Evolutionary conservation across 2,329 filamentous ascomycete species (phyloP).

Genomic region (Neocucurbitaria cava): DNA sequence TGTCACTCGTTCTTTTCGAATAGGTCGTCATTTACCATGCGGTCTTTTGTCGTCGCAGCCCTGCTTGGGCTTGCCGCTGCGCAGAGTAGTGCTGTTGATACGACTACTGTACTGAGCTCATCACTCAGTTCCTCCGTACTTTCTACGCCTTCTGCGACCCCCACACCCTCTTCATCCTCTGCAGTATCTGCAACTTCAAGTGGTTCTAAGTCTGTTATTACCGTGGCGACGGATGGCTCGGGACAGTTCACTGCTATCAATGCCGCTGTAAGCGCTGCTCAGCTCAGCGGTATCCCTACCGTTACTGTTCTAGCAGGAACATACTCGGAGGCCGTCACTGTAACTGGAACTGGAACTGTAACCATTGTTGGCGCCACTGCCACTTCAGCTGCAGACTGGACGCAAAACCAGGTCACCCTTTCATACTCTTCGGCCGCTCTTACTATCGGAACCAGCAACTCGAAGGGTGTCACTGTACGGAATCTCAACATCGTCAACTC

Average conservation of each 20-base stretch:
- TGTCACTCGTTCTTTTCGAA: conserved; percentile 1
- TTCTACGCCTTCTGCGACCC: neutral
- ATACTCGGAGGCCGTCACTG: conserved; percentile 53
- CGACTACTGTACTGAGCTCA: neutral
- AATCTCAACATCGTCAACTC: conserved; percentile 52
- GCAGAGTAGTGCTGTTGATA: conserved; percentile 18
- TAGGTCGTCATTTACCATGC: conserved; percentile 19
- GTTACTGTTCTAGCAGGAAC: conserved; percentile 55
- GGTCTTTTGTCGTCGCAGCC: conserved; percentile 12
- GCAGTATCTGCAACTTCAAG: conserved; percentile 10
- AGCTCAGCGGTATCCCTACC: conserved; percentile 51
- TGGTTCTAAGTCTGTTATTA: conserved; percentile 41
- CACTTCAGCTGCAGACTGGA: conserved; percentile 38
- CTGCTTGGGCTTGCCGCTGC: conserved; percentile 20
- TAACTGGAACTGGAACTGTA: conserved; percentile 52
- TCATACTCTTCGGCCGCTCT: conserved; percentile 33
- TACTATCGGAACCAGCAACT: conserved; percentile 37
- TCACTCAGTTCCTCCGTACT: neutral
- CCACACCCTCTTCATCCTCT: neutral
- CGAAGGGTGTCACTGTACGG: conserved; percentile 45
- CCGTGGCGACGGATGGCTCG: conserved; percentile 54
- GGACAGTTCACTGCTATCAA: conserved; percentile 56
- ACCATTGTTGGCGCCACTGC: conserved; percentile 49
- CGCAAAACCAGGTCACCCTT: conserved; percentile 50
- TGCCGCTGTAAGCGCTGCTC: conserved; percentile 54